A percentile compares a stretch with the other conserved stretches of the same genome.
Evolutionary conservation across 2,329 filamentous ascomycete species (phyloP).

Genomic region (Penicillium janthinellum): DNA sequence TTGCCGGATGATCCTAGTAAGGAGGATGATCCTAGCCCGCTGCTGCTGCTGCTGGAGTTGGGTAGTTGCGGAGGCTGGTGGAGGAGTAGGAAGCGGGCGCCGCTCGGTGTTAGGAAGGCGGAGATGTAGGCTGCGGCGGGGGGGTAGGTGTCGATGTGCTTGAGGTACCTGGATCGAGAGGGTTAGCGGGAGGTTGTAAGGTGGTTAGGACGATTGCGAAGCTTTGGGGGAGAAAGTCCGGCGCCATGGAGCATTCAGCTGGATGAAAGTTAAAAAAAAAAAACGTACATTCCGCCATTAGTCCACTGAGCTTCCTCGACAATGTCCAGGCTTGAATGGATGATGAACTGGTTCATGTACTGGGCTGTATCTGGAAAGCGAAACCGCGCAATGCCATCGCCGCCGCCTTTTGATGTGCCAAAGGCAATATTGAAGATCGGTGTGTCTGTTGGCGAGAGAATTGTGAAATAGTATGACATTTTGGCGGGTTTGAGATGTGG

Average conservation of each 20-base stretch:
- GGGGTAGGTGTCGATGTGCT: slow-evolving; percentile 94
- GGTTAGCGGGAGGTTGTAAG: slow-evolving; percentile 4
- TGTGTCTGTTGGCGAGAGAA: slow-evolving; percentile 92
- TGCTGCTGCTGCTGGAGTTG: slow-evolving; percentile 27
- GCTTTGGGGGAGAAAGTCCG: neutral
- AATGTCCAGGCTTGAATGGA: slow-evolving; percentile 90
- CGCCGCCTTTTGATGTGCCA: slow-evolving; percentile 92
- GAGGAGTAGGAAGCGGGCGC: slow-evolving; percentile 90
- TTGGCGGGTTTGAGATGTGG: slow-evolving; percentile 26
- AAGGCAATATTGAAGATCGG: slow-evolving; percentile 97
- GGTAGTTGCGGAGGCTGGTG: slow-evolving; percentile 70
- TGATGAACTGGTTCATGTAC: slow-evolving; percentile 96
- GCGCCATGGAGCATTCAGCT: neutral
- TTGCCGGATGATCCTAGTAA: slow-evolving; percentile 33
- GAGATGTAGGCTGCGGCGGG: slow-evolving; percentile 82
- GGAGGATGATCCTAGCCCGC: slow-evolving; percentile 32
- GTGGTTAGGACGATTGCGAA: too few relatives aligned
- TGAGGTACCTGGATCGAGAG: slow-evolving; percentile 73
- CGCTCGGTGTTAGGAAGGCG: slow-evolving; percentile 89
- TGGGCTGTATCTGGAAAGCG: slow-evolving; percentile 85
- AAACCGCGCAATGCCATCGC: slow-evolving; percentile 88
- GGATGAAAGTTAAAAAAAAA: neutral
- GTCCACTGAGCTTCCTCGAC: slow-evolving; percentile 97
- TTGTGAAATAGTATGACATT: slow-evolving; percentile 99
- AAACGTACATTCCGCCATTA: slow-evolving; percentile 72